These are phyloP conservation scores for Sambucus nigra DNA, from an alignment of 129 eudicot species.

Conservation along the genomic window DNA sequence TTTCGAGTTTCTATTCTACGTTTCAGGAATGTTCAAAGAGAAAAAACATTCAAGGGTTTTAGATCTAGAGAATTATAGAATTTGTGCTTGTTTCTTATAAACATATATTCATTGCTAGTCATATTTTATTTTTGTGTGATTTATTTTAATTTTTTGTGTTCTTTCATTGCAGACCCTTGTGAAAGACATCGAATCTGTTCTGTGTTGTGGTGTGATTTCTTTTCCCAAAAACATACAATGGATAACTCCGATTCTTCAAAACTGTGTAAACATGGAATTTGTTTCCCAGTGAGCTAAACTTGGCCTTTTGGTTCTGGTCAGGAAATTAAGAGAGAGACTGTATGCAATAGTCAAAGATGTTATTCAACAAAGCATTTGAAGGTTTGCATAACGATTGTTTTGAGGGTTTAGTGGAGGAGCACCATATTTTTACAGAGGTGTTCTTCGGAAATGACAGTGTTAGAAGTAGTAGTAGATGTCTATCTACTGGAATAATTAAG, in stretches of 20 bases:
- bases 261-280: conserved; percentile 5
- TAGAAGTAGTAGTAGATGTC: conserved; percentile 26
- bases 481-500: conserved; percentile 31
- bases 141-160: background rate
- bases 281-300: conserved; percentile 1
- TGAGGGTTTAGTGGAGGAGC: conserved; percentile 62
- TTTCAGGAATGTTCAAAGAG: no score
- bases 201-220: background rate
- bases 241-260: background rate
- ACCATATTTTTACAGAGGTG: conserved; percentile 42
- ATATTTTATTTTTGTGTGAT: no score
- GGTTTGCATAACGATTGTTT: conserved; percentile 56
- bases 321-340: conserved; percentile 16
- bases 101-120: no score
- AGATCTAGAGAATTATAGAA: no score
- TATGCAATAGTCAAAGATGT: conserved; percentile 28
- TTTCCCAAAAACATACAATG: background rate
- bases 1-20: no score
- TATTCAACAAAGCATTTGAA: conserved; percentile 31
- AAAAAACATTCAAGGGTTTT: no score
- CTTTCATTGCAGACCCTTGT: background rate
- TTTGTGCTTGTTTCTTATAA: no score
- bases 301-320: conserved; percentile 6
- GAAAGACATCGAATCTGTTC: background rate
- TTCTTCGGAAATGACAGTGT: conserved; percentile 41